Percentiles rank a stretch among this genome's conserved stretches.
These are phyloP conservation scores for Silybum marianum DNA, from an alignment of 129 eudicot genomes.

Conservation along the genomic window DNA sequence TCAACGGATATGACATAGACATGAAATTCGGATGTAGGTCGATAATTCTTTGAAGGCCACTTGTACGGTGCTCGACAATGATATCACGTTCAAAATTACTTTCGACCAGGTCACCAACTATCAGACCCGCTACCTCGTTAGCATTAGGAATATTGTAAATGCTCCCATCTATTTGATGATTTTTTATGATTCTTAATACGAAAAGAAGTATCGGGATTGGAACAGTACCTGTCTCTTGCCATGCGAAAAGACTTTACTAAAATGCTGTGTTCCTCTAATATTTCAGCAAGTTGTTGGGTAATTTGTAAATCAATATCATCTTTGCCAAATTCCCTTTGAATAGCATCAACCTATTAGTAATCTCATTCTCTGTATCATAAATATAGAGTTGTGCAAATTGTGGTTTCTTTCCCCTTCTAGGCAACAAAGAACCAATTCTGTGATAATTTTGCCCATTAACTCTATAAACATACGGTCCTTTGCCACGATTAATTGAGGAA, in stretches of 20 bases:
- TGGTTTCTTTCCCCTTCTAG: neutral
- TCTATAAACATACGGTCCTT: conserved; percentile 6
- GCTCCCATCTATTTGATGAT: neutral
- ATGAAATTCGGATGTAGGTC: conserved; percentile 19
- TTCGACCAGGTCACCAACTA: conserved; percentile 4
- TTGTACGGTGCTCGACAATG: neutral
- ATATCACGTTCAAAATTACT: neutral
- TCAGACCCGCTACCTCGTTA: conserved; percentile 9
- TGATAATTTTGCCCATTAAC: conserved; percentile 19
- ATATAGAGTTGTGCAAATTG: conserved; percentile 27
- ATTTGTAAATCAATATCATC: neutral
- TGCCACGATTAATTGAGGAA: neutral
- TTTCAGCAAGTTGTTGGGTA: neutral
- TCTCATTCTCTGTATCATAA: conserved; percentile 18
- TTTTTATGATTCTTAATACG: neutral
- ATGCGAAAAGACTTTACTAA: conserved; percentile 19
- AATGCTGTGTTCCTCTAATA: conserved; percentile 5
- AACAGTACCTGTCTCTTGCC: neutral
- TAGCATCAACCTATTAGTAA: neutral
- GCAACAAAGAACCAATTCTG: conserved; percentile 24
- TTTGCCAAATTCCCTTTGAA: neutral
- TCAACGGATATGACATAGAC: conserved; percentile 24
- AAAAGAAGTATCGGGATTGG: neutral
- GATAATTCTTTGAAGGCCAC: neutral
- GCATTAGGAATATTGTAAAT: conserved; percentile 11